Evolutionary conservation across 2,329 filamentous ascomycete genomes (phyloP), one percentile per base, ranked within the genome.

Genomic region (Arthrobotrys iridis): DNA sequence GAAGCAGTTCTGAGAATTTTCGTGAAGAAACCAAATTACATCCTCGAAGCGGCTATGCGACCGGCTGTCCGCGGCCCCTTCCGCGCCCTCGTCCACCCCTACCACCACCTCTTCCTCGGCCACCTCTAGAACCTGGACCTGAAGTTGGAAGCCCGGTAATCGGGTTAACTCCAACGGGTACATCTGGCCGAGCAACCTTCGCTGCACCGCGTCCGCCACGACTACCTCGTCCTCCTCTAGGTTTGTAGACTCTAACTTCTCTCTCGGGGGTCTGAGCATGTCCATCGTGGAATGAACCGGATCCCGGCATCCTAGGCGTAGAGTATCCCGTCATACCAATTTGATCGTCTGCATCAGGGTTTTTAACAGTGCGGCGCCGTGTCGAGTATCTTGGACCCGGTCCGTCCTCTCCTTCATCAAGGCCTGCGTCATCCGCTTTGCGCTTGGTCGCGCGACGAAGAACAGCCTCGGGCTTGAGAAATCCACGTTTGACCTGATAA

Each of bases 401-500:
- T n/a, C 55, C 70, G 7, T 74, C 70, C 8, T 74, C 70, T 18
- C 55, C 55, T 7, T 74, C 70, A 26, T 74, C 70, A 18, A 74
- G 37, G 2, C 70, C 70, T 11, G 70, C 70, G 22, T 74, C 70
- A 1, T 67, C 45, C 4, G 55, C 70, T 28, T 67, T 74, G 18
- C 70, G 52, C 30, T 74, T 74, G 18, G n/a, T 55, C 3, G 62
- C 55, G 2, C 60, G 50, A 2, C 55, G 52, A 4, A 67, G 24
- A n/a, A 74, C 35, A 2, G 43, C 35, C 35, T 74, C 70, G 2
- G 62, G 70, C 33, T 74, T 74, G n/a, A 74, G 52, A 22, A 66
- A 74, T 4, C 70, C 70, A n/a, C 70, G 70, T 24, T 63, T 67
- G 30, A 74, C 70, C 28, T 67, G 70, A 24, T 74, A 74, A 24